Evolutionary conservation across 2,329 filamentous ascomycete genomes (phyloP).

Genomic region (Xylaria polymorpha): DNA sequence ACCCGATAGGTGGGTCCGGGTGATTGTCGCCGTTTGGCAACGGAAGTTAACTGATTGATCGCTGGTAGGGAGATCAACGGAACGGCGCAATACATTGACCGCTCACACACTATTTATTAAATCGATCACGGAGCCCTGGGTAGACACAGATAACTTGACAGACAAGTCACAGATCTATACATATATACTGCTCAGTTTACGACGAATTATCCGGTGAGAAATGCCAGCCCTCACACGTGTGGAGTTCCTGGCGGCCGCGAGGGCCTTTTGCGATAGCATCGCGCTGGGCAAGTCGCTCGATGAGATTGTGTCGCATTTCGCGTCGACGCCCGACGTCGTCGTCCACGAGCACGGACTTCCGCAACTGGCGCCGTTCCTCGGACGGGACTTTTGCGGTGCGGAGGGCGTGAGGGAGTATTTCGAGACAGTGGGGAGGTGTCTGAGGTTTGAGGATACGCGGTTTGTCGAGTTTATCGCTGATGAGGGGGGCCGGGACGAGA

Average conservation of each 20-base stretch:
- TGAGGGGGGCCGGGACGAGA: conserved; percentile 35
- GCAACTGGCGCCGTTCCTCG: conserved; percentile 52
- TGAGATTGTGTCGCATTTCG: conserved; percentile 50
- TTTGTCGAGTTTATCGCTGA: conserved; percentile 48
- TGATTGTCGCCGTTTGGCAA: too few relatives aligned
- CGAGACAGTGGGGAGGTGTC: conserved; percentile 39
- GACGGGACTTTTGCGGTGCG: conserved; percentile 48
- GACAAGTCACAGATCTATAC: too few relatives aligned
- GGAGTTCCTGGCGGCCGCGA: conserved; percentile 49
- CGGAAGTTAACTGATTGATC: too few relatives aligned
- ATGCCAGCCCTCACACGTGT: conserved; percentile 43
- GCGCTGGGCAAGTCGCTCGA: conserved; percentile 43
- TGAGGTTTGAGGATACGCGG: conserved; percentile 50
- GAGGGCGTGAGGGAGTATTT: conserved; percentile 50
- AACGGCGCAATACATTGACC: too few relatives aligned
- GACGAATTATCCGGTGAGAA: too few relatives aligned
- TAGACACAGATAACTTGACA: too few relatives aligned
- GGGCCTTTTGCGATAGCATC: conserved; percentile 51
- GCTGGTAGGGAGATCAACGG: too few relatives aligned
- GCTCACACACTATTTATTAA: too few relatives aligned
- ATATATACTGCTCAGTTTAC: too few relatives aligned
- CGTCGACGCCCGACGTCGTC: conserved; percentile 35
- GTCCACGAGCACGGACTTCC: conserved; percentile 52
- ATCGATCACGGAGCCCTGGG: too few relatives aligned
- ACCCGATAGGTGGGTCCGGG: too few relatives aligned